Evolutionary conservation across 305 asterid species (phyloP).

Genomic region (Solanum chacoense): DNA sequence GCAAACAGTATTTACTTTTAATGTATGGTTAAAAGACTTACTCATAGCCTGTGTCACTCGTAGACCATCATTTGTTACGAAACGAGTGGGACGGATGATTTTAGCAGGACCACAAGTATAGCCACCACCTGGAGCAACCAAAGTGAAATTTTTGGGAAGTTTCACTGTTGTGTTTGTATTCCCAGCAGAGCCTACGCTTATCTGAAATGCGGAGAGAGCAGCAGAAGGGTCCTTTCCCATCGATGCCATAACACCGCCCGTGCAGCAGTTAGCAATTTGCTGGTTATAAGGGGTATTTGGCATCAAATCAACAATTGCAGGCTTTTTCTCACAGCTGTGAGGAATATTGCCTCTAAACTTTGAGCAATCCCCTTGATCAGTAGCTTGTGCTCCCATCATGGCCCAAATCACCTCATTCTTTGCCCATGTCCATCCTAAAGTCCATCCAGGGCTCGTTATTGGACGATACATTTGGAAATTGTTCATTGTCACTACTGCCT

Average conservation of each 20-base stretch:
- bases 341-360: conserved; percentile 3
- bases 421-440: conserved; percentile 17
- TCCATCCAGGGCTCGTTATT: conserved; percentile 10
- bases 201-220: conserved; percentile 8
- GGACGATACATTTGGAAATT: conserved; percentile 18
- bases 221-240: conserved; percentile 1
- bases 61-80: background rate
- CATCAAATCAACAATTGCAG: conserved; percentile 4
- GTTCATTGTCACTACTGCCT: conserved; percentile 11
- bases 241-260: background rate
- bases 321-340: conserved; percentile 1
- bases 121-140: conserved; percentile 5
- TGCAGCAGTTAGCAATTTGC: conserved; percentile 14
- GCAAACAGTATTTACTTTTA: background rate
- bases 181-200: conserved; percentile 9
- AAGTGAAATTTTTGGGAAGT: conserved; percentile 17
- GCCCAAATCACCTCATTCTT: conserved; percentile 9
- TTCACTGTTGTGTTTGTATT: conserved; percentile 1
- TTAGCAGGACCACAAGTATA: conserved; percentile 10
- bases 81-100: background rate
- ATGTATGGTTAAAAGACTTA: background rate
- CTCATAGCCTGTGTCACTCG: conserved; percentile 6
- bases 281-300: conserved; percentile 10
- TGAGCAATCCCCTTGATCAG: conserved; percentile 12
- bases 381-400: conserved; percentile 8